phyloP scores from a whole-genome alignment of 371 early-diverging fungal species.

The Lichtheimia ornata region DNA sequence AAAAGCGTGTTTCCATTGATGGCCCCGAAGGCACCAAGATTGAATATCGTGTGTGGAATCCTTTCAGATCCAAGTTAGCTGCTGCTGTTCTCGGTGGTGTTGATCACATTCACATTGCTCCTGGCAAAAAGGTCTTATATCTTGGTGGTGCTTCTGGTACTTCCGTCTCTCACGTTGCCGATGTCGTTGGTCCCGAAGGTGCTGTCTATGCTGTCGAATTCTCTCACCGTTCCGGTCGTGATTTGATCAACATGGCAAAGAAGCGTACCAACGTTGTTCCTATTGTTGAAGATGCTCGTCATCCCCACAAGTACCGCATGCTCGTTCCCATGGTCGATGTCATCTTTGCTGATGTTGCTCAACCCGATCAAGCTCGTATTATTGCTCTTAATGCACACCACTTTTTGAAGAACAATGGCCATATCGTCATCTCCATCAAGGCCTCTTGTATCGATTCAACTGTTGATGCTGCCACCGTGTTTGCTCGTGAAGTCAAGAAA shows the following conservation, averaged over 20 bases:
- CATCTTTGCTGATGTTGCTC: conserved; percentile 99
- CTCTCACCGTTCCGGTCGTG: conserved; percentile 99
- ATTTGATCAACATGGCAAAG: conserved; percentile 99
- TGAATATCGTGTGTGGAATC: conserved; percentile 99
- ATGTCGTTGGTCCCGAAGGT: conserved; percentile 97
- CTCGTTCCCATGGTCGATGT: conserved; percentile 99
- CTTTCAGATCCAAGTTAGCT: conserved; percentile 99
- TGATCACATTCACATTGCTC: conserved; percentile 96
- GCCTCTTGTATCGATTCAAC: conserved; percentile 99
- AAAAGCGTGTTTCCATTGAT: conserved; percentile 98
- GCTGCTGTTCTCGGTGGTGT: conserved; percentile 99
- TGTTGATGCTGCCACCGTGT: conserved; percentile 95
- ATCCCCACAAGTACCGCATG: conserved; percentile 99
- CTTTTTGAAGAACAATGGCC: conserved; percentile 98
- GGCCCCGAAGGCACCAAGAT: conserved; percentile 95
- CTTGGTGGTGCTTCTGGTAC: conserved; percentile 99
- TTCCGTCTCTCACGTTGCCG: conserved; percentile 98
- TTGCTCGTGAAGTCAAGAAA: conserved; percentile 99
- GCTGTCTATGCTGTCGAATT: conserved; percentile 99
- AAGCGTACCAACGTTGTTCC: conserved; percentile 99
- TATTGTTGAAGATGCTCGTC: conserved; percentile 99
- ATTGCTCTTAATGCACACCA: conserved; percentile 98
- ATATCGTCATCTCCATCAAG: conserved; percentile 99
- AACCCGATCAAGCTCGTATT: conserved; percentile 99
- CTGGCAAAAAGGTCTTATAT: conserved; percentile 99